phyloP scores from a whole-genome alignment of 2,329 filamentous ascomycete species.

The Hypoxylon sp. region DNA sequence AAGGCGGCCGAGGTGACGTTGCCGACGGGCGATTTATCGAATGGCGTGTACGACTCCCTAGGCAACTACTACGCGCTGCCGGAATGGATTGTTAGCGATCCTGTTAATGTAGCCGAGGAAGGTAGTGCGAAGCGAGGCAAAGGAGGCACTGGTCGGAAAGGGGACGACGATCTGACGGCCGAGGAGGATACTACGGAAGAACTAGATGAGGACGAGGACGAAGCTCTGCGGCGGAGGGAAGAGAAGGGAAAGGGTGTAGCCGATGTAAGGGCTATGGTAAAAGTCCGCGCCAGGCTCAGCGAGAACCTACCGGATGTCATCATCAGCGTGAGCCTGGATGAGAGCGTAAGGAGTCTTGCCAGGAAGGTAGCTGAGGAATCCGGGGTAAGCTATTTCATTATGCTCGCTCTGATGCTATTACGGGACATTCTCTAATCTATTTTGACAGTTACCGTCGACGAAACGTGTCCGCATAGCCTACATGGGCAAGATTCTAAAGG shows the following conservation, averaged over 20 bases:
- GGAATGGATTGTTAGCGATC: constrained; percentile 76
- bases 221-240: constrained; percentile 58
- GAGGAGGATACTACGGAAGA: constrained; percentile 46
- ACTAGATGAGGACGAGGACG: constrained; percentile 53
- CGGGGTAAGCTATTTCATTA: constrained; percentile 62
- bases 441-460: constrained; percentile 64
- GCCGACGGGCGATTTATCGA: constrained; percentile 77
- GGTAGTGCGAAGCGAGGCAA: constrained; percentile 39
- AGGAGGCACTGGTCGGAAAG: constrained; percentile 40
- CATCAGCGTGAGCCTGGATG: constrained; percentile 67
- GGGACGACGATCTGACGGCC: constrained; percentile 46
- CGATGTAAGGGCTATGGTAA: constrained; percentile 65
- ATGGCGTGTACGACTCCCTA: constrained; percentile 77
- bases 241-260: constrained; percentile 70
- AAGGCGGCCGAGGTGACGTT: constrained; percentile 81
- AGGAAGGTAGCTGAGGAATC: constrained; percentile 72
- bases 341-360: constrained; percentile 73
- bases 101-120: constrained; percentile 63
- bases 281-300: constrained; percentile 72
- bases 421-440: constrained; percentile 6
- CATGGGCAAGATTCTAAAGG: constrained; percentile 82
- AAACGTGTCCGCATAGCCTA: constrained; percentile 79
- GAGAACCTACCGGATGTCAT: constrained; percentile 73
- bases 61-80: constrained; percentile 78
- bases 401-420: constrained; percentile 4